Conservation (phyloP, 2,329 filamentous ascomycete species). For the Colletotrichum neosansevieriae region DNA sequence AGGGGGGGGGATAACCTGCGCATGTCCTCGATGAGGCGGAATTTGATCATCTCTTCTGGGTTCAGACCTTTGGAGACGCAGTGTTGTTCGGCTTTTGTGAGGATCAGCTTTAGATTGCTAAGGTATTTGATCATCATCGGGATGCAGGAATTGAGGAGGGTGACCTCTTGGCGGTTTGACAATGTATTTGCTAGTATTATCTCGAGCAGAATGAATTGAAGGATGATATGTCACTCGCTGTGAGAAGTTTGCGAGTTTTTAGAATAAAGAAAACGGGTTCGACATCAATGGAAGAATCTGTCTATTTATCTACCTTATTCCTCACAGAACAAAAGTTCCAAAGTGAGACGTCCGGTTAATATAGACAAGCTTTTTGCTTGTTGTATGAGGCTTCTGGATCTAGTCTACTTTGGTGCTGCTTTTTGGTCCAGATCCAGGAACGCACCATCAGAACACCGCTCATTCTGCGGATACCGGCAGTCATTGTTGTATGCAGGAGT, state of each 20-base stretch:
- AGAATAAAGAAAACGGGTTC: background rate
- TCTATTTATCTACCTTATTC: too few species aligned
- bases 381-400: background rate
- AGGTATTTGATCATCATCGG: constrained; percentile 48
- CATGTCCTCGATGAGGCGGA: constrained; percentile 42
- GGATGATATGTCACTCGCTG: too few species aligned
- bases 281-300: too few species aligned
- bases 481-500: too few species aligned
- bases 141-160: constrained; percentile 37
- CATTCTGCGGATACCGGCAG: background rate
- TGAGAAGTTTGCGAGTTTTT: accelerated
- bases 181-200: accelerated
- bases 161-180: constrained; percentile 17
- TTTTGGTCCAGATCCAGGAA: background rate
- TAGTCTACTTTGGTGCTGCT: background rate
- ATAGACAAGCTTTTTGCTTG: background rate
- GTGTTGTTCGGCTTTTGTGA: constrained; percentile 38
- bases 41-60: constrained; percentile 41
- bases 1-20: constrained; percentile 22
- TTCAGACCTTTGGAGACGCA: constrained; percentile 26
- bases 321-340: too few species aligned
- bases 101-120: constrained; percentile 43
- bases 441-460: background rate
- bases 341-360: too few species aligned
- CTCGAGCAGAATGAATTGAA: background rate